Evolutionary conservation across 2,329 filamentous ascomycete genomes (phyloP), one percentile per base, ranked within the genome.

Genomic region (Scytalidium sp.): DNA sequence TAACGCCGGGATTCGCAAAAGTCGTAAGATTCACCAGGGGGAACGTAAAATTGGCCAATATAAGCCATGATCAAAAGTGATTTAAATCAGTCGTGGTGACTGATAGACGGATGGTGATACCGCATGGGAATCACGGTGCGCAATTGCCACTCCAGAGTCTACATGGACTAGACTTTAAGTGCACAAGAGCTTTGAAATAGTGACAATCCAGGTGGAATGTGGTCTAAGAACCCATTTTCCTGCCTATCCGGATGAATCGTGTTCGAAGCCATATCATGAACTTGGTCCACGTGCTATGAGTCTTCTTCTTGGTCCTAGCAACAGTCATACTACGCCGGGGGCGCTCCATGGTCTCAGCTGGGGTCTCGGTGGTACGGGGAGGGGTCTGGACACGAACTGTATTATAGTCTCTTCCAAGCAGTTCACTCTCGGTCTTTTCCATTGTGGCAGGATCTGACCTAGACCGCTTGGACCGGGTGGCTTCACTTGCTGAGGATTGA

Each of bases 201-300:
- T 36, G 8, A n/a, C 32, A 36, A 36, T 9, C 13, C 15, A 4
- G 32, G 32, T 15, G 11, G 32, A 36, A n/a, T n/a, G 32, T 5
- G 4, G 32, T n/a, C 32, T 36, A 36, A 36, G 32, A 15, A 9
- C 32, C 32, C 15, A 36, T 36, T n/a, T 36, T 36, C 32, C 32
- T 10, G 15, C 32, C 32, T 8, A 75, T 63, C 6, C 72, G 69
- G 43, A 80, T 65, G 25, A 80, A 66, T 51, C 75, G 73, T n/a
- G 82, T 85, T 52, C 81, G 72, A 21, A 86, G 63, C 83, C 83
- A 86, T 49, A 86, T 71, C 45, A 85, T 72, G 57, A 86, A 84
- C 19, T 75, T 75, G 7, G 78, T 83, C 81, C 82, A 86, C 36
- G 80, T 75, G 53, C 78, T 73, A 53, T 80, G 79, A 1, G 81